These are phyloP conservation scores for Fraxinus dipetala DNA, from an alignment of 305 asterid genomes.

Conservation along the genomic window DNA sequence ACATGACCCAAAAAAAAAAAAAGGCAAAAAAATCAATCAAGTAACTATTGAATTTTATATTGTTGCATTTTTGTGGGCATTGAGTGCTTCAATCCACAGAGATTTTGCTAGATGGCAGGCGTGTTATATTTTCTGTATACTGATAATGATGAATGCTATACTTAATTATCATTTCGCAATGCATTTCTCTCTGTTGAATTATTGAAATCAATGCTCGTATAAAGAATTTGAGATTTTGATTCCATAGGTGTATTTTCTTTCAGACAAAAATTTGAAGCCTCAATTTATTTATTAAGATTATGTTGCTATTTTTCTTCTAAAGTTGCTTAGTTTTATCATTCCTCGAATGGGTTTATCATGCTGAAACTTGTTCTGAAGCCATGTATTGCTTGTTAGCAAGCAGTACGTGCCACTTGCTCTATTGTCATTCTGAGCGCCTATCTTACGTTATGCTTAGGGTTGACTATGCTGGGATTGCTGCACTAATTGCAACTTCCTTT, in stretches of 20 bases:
- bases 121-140: background rate
- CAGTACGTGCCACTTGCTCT: conserved; percentile 86
- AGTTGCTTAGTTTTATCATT: background rate
- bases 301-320: background rate
- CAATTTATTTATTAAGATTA: background rate
- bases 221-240: background rate
- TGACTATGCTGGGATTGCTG: conserved; percentile 91
- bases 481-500: conserved; percentile 88
- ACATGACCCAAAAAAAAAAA: background rate
- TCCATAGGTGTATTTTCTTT: background rate
- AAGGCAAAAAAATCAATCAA: background rate
- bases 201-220: background rate
- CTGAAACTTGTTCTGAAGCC: conserved; percentile 30
- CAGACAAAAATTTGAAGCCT: background rate
- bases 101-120: background rate
- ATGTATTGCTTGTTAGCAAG: conserved; percentile 95
- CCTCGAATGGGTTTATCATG: background rate
- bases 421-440: conserved; percentile 78
- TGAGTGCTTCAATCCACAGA: background rate
- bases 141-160: background rate
- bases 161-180: background rate
- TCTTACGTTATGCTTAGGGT: conserved; percentile 86
- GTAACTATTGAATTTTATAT: background rate
- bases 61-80: background rate
- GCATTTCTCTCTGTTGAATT: background rate